Evolutionary conservation across 73 alveolate species (phyloP).

Genomic region (Vitrella brassicaformis): DNA sequence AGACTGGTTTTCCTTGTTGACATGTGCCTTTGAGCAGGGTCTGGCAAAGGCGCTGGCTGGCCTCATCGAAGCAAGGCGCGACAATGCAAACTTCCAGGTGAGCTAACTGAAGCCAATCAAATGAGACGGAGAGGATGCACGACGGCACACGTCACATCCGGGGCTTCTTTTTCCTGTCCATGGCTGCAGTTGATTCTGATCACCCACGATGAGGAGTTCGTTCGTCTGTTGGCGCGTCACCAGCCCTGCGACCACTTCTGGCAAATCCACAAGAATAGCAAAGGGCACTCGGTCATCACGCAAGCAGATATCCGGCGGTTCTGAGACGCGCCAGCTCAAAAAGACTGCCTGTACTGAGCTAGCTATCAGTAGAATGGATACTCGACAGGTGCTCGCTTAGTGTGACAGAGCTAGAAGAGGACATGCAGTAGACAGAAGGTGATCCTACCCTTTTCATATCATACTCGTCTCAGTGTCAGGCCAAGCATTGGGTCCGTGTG

Average conservation of each 20-base stretch:
- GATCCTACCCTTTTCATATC: too few species aligned
- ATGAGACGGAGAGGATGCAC: too few species aligned
- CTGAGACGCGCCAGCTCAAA: too few species aligned
- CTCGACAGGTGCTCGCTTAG: too few species aligned
- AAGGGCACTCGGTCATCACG: not conserved
- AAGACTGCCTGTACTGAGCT: too few species aligned
- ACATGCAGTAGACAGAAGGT: too few species aligned
- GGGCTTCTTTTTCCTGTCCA: not conserved
- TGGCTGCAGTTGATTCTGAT: slow-evolving; percentile 51
- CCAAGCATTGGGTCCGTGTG: too few species aligned
- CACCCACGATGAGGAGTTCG: slow-evolving; percentile 88
- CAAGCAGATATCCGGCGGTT: not conserved
- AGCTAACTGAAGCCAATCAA: too few species aligned
- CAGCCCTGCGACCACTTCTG: slow-evolving; percentile 67
- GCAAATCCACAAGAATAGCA: slow-evolving; percentile 59
- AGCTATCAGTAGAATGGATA: too few species aligned
- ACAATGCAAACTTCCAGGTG: slow-evolving; percentile 71
- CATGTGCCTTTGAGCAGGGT: slow-evolving; percentile 32
- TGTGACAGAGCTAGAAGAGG: too few species aligned
- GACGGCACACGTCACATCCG: too few species aligned
- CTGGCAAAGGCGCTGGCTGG: slow-evolving; percentile 68
- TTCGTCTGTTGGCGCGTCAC: slow-evolving; percentile 66
- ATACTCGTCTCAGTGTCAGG: too few species aligned
- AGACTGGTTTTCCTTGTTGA: not conserved
- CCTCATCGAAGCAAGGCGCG: slow-evolving; percentile 76